phyloP scores from a whole-genome alignment of 805 yeast species.

The Pichia sporocuriosa region DNA sequence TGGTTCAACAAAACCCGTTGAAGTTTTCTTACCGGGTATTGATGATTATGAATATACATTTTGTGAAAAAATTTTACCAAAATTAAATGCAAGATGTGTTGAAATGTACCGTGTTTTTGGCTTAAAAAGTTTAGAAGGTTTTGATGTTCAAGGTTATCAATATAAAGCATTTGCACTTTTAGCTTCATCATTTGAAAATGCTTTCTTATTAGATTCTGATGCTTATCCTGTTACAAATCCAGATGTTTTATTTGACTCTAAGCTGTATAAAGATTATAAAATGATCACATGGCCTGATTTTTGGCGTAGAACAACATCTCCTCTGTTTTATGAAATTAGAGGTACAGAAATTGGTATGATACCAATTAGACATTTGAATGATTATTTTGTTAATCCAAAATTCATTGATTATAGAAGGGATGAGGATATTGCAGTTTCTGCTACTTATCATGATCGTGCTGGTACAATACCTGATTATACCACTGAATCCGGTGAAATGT shows the following conservation, averaged over 20 bases:
- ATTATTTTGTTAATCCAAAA: conserved; percentile 27
- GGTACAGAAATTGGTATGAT: conserved; percentile 40
- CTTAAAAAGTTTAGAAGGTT: conserved; percentile 37
- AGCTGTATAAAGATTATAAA: conserved; percentile 47
- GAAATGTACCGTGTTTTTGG: conserved; percentile 59
- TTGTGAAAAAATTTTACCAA: conserved; percentile 59
- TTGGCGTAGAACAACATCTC: conserved; percentile 80
- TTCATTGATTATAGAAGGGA: conserved; percentile 29
- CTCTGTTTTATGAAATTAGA: conserved; percentile 63
- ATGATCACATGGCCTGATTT: conserved; percentile 77
- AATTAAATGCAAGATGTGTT: conserved; percentile 59
- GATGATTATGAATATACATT: conserved; percentile 66
- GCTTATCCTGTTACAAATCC: conserved; percentile 64
- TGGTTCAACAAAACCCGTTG: conserved; percentile 71
- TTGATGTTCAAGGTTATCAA: conserved; percentile 58
- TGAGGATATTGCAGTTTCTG: conserved; percentile 25
- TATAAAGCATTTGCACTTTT: conserved; percentile 63
- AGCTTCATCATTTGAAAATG: conserved; percentile 66
- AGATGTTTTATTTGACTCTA: conserved; percentile 48
- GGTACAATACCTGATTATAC: conserved; percentile 67
- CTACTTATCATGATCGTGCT: conserved; percentile 56
- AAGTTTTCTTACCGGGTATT: conserved; percentile 67
- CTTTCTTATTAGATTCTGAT: conserved; percentile 69
- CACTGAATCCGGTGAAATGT: conserved; percentile 59
- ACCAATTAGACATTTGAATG: conserved; percentile 28